A percentile compares a stretch with the other conserved stretches of the same genome.
These are phyloP conservation scores for Corchorus capsularis DNA, from an alignment of 345 rosid genomes.

Conservation along the genomic window DNA sequence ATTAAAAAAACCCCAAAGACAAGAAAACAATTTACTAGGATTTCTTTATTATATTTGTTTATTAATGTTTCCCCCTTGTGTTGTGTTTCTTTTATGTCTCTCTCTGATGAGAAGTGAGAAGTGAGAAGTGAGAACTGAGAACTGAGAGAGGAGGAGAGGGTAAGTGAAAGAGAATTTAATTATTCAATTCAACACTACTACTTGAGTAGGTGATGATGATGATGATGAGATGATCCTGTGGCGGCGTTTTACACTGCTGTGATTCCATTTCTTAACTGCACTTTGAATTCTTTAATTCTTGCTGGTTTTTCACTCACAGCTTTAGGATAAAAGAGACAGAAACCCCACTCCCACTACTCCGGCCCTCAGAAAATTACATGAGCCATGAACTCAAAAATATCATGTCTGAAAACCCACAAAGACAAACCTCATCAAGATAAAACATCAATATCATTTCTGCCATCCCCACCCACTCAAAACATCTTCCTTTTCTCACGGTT, in stretches of 20 bases:
- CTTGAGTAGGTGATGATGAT: background rate
- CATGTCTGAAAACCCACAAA: background rate
- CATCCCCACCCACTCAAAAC: background rate
- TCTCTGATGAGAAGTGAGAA: background rate
- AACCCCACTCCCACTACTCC: too few species aligned
- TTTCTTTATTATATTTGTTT: background rate
- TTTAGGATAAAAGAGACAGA: background rate
- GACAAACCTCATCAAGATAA: background rate
- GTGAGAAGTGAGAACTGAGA: background rate
- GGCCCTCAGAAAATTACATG: background rate
- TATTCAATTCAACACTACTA: background rate
- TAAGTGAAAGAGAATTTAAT: too few species aligned
- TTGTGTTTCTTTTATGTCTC: background rate
- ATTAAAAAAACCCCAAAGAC: background rate
- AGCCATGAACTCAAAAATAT: conserved; percentile 11
- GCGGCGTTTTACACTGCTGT: conserved; percentile 5
- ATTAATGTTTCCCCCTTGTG: background rate
- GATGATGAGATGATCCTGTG: background rate
- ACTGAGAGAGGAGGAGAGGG: background rate
- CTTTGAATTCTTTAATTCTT: conserved; percentile 1
- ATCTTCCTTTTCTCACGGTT: background rate
- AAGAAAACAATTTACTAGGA: background rate
- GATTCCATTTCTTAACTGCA: conserved; percentile 4
- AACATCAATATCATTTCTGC: background rate
- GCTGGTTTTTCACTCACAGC: conserved; percentile 4